Evolutionary conservation across 768 basidiomycete genomes (phyloP).

Genomic region (Rickenella mellea): DNA sequence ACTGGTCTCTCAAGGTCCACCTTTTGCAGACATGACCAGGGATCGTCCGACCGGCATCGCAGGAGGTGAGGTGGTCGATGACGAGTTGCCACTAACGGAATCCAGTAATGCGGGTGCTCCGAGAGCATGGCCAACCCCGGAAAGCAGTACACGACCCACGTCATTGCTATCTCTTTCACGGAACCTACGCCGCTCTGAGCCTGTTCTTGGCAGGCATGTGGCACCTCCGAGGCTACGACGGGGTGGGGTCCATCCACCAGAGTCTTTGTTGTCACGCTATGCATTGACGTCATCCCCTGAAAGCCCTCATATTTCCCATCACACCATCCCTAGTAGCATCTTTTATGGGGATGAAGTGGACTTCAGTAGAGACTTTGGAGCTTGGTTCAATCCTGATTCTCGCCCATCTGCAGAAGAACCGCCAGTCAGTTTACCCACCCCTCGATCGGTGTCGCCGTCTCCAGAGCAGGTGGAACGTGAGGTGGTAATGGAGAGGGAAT

Average conservation of each 20-base stretch:
- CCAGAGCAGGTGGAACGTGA: not conserved
- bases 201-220: too few relatives aligned
- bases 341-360: not conserved
- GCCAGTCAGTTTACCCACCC: not conserved
- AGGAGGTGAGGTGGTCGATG: too few relatives aligned
- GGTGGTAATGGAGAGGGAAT: not conserved
- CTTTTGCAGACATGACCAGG: too few relatives aligned
- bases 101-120: too few relatives aligned
- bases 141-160: too few relatives aligned
- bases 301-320: not conserved
- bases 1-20: too few relatives aligned
- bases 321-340: too few relatives aligned
- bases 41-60: too few relatives aligned
- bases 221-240: constrained; percentile 58
- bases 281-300: constrained; percentile 24
- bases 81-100: too few relatives aligned
- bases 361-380: not conserved
- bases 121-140: too few relatives aligned
- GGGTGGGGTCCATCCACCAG: constrained; percentile 58
- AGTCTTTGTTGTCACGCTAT: constrained; percentile 43
- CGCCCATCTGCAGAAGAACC: not conserved
- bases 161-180: too few relatives aligned
- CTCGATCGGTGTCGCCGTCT: not conserved
- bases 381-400: not conserved
- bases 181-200: too few relatives aligned